phyloP scores from a whole-genome alignment of 2,329 filamentous ascomycete species.

The Tolypocladium inflatum region DNA sequence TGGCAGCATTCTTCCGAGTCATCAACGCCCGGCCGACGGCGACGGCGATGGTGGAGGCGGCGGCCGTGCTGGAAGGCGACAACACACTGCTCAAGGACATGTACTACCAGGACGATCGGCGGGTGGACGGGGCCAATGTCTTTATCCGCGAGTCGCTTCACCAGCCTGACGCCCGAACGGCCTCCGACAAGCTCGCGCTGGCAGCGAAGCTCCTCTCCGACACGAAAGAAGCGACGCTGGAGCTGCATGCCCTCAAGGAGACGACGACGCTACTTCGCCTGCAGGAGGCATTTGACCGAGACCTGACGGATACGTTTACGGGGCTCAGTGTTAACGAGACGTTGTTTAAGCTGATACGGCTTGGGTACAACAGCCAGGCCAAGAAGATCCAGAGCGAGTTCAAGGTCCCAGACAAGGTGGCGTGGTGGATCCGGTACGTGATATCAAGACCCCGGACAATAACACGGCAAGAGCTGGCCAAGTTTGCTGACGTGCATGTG shows the following conservation, averaged over 20 bases:
- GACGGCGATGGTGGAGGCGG: conserved; percentile 80
- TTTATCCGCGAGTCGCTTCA: conserved; percentile 75
- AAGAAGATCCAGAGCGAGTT: conserved; percentile 88
- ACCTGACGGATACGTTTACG: conserved; percentile 66
- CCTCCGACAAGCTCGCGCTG: conserved; percentile 79
- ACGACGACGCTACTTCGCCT: conserved; percentile 70
- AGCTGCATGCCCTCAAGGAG: conserved; percentile 70
- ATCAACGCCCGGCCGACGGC: conserved; percentile 81
- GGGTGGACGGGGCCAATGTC: conserved; percentile 78
- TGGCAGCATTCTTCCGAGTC: conserved; percentile 85
- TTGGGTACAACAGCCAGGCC: conserved; percentile 75
- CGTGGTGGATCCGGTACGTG: conserved; percentile 67
- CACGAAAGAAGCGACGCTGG: conserved; percentile 67
- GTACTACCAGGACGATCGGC: conserved; percentile 93
- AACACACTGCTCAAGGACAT: conserved; percentile 85
- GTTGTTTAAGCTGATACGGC: conserved; percentile 74
- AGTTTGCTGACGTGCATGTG: neutral
- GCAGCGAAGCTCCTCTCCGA: conserved; percentile 77
- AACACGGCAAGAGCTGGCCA: neutral
- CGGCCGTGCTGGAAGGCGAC: conserved; percentile 58
- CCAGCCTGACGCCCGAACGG: conserved; percentile 58
- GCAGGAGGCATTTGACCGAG: conserved; percentile 79
- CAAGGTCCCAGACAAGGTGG: conserved; percentile 82
- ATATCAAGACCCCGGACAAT: neutral
- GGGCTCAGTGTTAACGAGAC: conserved; percentile 88